Percentiles rank a stretch among this genome's conserved stretches.
phyloP scores from a whole-genome alignment of 371 early-diverging fungal genomes.

The Synchytrium microbalum region DNA sequence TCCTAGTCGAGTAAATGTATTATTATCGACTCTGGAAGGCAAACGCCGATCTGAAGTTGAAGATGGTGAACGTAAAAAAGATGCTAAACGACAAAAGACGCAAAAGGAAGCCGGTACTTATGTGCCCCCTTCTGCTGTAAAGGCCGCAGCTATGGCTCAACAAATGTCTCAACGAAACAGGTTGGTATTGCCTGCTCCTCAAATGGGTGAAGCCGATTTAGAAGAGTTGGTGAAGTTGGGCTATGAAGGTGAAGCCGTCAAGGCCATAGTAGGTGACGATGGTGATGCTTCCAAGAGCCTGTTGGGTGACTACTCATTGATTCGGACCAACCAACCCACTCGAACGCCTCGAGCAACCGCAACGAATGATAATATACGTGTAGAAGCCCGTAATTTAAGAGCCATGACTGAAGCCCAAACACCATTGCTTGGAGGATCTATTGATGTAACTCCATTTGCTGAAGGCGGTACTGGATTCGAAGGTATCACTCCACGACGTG shows the following conservation, averaged over 20 bases:
- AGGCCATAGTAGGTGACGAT: slow-evolving; percentile 49
- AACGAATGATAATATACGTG: slow-evolving; percentile 53
- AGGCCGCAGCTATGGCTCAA: slow-evolving; percentile 35
- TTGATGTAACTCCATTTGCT: slow-evolving; percentile 18
- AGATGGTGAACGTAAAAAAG: slow-evolving; percentile 59
- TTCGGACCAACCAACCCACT: slow-evolving; percentile 57
- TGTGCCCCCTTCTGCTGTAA: slow-evolving; percentile 34
- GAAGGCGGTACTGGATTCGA: slow-evolving; percentile 58
- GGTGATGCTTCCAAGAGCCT: slow-evolving; percentile 55
- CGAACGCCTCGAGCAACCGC: slow-evolving; percentile 54
- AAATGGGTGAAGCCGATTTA: slow-evolving; percentile 81
- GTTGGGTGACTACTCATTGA: slow-evolving; percentile 62
- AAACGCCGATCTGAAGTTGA: slow-evolving; percentile 67
- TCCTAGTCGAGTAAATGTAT: slow-evolving; percentile 49
- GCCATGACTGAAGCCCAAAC: slow-evolving; percentile 71
- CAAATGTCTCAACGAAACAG: slow-evolving; percentile 61
- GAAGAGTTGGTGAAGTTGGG: slow-evolving; percentile 90
- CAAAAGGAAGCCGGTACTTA: slow-evolving; percentile 47
- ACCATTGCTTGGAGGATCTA: slow-evolving; percentile 79
- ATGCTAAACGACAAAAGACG: slow-evolving; percentile 68
- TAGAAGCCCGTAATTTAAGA: slow-evolving; percentile 75
- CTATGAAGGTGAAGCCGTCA: slow-evolving; percentile 68
- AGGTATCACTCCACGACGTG: slow-evolving; percentile 57
- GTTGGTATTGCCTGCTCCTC: slow-evolving; percentile 83
- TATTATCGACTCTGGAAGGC: slow-evolving; percentile 68